phyloP scores from a whole-genome alignment of 768 basidiomycete species.

The Hygrocybe coccinea region DNA sequence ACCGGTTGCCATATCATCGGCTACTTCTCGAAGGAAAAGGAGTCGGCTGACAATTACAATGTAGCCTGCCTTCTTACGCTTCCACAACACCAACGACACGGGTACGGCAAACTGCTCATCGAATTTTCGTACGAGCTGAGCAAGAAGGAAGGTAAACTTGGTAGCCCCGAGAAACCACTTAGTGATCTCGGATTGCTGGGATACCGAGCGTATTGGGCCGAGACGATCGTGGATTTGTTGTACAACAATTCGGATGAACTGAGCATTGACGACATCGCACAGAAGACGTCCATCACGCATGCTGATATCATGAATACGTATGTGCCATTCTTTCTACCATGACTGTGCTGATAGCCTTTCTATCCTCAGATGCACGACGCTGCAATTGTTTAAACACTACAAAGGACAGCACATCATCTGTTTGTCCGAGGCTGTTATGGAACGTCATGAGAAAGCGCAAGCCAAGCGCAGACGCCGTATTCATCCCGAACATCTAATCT shows the following conservation, averaged over 20 bases:
- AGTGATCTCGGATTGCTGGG: conserved; percentile 88
- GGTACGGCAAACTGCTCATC: conserved; percentile 92
- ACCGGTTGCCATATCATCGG: conserved; percentile 91
- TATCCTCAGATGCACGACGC: conserved; percentile 74
- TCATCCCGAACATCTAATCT: conserved; percentile 71
- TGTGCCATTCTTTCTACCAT: conserved; percentile 34
- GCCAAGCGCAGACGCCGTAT: conserved; percentile 77
- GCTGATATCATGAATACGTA: conserved; percentile 98
- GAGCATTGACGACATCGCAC: conserved; percentile 95
- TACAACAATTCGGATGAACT: conserved; percentile 74
- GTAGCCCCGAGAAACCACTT: conserved; percentile 96
- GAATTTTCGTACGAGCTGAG: conserved; percentile 98
- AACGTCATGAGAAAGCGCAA: conserved; percentile 81
- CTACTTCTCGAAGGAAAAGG: conserved; percentile 99
- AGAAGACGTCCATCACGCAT: conserved; percentile 91
- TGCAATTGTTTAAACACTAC: conserved; percentile 93
- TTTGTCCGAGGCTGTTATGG: conserved; percentile 84
- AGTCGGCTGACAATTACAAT: conserved; percentile 96
- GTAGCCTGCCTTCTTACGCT: conserved; percentile 98
- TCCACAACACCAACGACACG: conserved; percentile 95
- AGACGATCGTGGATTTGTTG: conserved; percentile 89
- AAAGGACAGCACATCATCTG: conserved; percentile 93
- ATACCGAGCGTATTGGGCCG: conserved; percentile 96
- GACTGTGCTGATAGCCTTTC: conserved; percentile 6
- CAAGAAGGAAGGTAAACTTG: conserved; percentile 93